Evolutionary conservation across 805 yeast genomes (phyloP), one percentile per base, ranked within the genome.

Genomic region (Starmerella bombi): DNA sequence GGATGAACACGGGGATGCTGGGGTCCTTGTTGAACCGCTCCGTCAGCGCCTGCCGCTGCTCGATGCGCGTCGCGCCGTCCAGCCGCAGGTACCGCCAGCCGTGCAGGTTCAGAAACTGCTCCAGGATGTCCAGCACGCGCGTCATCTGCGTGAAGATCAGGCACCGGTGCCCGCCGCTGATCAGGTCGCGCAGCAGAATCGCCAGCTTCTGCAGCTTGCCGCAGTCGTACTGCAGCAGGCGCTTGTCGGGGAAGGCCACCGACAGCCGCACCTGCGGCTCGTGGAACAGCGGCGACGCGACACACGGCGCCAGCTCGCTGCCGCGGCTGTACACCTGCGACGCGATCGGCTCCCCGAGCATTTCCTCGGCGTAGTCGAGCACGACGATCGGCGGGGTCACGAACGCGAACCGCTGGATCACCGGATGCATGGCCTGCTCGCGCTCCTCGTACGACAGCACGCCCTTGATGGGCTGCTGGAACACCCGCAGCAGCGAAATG

Each of bases 121-220:
- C 99, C 41, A 91, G 62, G 33, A 93, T 75, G 61, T 91, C 98
- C 59, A 91, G 67, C 7, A 91, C 97, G 56, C 82, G 82, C 2
- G 98, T 88, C 99, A 91, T 91, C 57, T 91, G 99, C 0, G 99
- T 91, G 64, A 91, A 91, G 43, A 91, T 88, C 46, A 91, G 69
- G 0, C 93, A 96, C 46, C 98, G 69, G 57, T 91, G 99, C 0
- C 97, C 97, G 34, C 75, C 75, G 27, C 80, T 77, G 38, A 80
- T 79, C 47, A 93, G 65, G 20, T 83, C 79, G 43, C 79, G 82
- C 40, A 91, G 61, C 34, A 91, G 62, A 3, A 64, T 59, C 0
- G 96, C 88, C 37, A 91, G 62, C 51, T 77, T 80, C 57, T 91
- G 99, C 28, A 91, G 66, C 59, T 91, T 91, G 44, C 99, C 99